phyloP scores from a whole-genome alignment of 306 rosid species.

The Lathyrus sativus region DNA sequence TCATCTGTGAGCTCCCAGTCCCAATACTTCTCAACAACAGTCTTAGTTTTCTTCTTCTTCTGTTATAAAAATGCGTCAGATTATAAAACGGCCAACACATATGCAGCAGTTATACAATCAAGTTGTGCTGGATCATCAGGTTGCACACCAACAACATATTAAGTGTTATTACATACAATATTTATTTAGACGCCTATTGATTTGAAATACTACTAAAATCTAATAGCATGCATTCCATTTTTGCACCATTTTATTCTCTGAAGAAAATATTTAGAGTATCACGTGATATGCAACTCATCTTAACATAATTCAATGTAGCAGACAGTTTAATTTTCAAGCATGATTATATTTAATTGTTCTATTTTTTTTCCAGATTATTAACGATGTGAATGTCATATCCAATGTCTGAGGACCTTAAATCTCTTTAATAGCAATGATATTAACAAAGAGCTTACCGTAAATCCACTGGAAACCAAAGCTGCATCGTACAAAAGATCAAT shows the following conservation, averaged over 20 bases:
- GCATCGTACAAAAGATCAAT: constrained; percentile 91
- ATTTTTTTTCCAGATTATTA: too few species aligned
- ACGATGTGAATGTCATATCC: too few species aligned
- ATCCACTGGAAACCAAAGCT: constrained; percentile 94
- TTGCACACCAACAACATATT: too few species aligned
- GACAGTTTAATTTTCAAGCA: background rate
- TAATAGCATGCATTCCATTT: background rate
- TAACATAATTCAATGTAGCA: background rate
- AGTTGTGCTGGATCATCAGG: too few species aligned
- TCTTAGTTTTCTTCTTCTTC: too few species aligned
- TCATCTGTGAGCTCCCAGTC: too few species aligned
- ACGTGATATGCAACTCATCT: constrained; percentile 1
- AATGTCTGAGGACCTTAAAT: background rate
- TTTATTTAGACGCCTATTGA: background rate
- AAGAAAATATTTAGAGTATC: background rate
- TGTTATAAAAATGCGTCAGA: too few species aligned
- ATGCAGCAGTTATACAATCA: too few species aligned
- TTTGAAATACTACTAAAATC: background rate
- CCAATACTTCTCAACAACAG: too few species aligned
- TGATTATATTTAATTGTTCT: too few species aligned
- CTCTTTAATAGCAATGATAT: too few species aligned
- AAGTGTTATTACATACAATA: background rate
- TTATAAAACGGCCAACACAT: too few species aligned
- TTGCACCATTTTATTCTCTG: background rate
- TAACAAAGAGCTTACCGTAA: constrained; percentile 55